phyloP scores from a whole-genome alignment of 805 yeast species.

The Lipomyces kockii region DNA sequence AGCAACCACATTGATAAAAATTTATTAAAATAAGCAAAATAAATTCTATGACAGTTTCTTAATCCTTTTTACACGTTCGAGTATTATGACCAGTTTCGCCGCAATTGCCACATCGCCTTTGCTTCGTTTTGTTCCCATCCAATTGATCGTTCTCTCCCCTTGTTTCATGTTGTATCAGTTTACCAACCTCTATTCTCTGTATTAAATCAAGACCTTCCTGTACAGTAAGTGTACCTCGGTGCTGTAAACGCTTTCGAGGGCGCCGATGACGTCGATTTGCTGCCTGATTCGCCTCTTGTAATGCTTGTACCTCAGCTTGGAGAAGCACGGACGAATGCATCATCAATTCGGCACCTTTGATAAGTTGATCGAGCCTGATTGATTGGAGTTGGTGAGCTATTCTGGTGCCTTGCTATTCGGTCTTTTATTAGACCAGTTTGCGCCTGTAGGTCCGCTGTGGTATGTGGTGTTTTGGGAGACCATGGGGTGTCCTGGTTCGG shows the following conservation, averaged over 20 bases:
- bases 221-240: neutral
- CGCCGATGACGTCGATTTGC: neutral
- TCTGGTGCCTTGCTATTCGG: neutral
- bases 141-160: neutral
- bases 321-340: neutral
- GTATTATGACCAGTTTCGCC: conserved; percentile 1
- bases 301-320: neutral
- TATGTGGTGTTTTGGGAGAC: too few relatives aligned
- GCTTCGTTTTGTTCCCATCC: neutral
- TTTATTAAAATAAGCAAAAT: too few relatives aligned
- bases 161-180: neutral
- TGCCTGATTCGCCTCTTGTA: neutral
- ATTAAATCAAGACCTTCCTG: neutral
- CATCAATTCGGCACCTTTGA: neutral
- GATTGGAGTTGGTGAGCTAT: conserved; percentile 1
- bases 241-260: neutral
- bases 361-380: neutral
- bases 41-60: neutral
- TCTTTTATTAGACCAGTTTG: too few relatives aligned
- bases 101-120: conserved; percentile 1
- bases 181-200: neutral
- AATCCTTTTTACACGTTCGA: neutral
- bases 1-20: too few relatives aligned
- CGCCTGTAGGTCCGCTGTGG: too few relatives aligned
- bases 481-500: too few relatives aligned